A percentile compares a stretch with the other conserved stretches of the same genome.
phyloP scores from a whole-genome alignment of 345 rosid genomes.

The Anacardium occidentale region DNA sequence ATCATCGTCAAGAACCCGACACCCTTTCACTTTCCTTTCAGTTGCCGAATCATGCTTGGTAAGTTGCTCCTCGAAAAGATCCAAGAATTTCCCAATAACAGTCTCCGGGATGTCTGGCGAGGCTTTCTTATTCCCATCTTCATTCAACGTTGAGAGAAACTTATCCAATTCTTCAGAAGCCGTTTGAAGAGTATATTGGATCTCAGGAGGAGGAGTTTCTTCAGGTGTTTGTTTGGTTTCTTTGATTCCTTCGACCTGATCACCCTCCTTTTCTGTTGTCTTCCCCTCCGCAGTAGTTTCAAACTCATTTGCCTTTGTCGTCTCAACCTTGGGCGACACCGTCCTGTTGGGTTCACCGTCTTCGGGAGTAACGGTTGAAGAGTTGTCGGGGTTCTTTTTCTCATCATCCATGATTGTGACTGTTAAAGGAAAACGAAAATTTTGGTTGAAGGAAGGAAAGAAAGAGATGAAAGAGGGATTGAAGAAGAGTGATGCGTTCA shows the following conservation, averaged over 20 bases:
- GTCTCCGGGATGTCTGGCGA: conserved; percentile 44
- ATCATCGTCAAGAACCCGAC: conserved; percentile 40
- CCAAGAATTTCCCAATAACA: conserved; percentile 55
- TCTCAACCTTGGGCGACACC: conserved; percentile 5
- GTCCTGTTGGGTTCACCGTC: neutral
- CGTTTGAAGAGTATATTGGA: conserved; percentile 42
- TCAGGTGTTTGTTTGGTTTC: conserved; percentile 19
- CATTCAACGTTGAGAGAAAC: conserved; percentile 30
- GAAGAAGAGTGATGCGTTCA: conserved; percentile 18
- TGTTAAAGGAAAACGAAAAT: too few species aligned
- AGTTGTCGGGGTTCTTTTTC: conserved; percentile 4
- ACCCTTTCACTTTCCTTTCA: conserved; percentile 42
- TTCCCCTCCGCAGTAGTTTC: conserved; percentile 3
- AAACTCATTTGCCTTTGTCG: neutral
- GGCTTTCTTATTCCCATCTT: conserved; percentile 22
- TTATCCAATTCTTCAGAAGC: conserved; percentile 53
- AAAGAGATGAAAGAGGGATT: neutral
- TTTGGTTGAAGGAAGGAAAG: neutral
- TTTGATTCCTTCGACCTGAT: neutral
- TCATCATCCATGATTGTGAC: conserved; percentile 19
- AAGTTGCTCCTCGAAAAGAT: conserved; percentile 51
- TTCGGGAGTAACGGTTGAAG: neutral
- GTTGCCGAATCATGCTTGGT: conserved; percentile 32
- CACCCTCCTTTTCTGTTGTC: neutral
- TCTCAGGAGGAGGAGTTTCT: conserved; percentile 34